phyloP scores from a whole-genome alignment of 2,329 filamentous ascomycete species.

The Microcyclosporella mali region DNA sequence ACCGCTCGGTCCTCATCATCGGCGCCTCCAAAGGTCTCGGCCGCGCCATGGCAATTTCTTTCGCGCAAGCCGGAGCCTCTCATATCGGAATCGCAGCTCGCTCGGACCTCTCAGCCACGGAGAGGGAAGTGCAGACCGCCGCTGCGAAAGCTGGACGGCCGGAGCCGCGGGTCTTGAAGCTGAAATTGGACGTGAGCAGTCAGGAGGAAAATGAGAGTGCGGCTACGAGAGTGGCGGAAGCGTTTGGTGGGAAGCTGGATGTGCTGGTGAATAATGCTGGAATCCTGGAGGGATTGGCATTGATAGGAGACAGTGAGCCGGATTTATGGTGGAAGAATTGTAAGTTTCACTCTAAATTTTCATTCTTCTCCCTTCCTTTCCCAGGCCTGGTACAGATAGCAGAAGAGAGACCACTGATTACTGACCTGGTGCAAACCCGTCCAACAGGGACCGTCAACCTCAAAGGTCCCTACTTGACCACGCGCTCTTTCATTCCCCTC shows the following conservation, averaged over 20 bases:
- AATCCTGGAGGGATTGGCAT: slow-evolving; percentile 13
- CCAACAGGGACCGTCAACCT: slow-evolving; percentile 45
- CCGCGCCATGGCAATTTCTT: slow-evolving; percentile 49
- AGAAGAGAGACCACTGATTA: no score
- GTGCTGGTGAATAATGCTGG: slow-evolving; percentile 47
- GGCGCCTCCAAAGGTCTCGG: slow-evolving; percentile 40
- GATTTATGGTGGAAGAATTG: slow-evolving; percentile 41
- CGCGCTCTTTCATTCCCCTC: slow-evolving; percentile 41
- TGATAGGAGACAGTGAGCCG: slow-evolving; percentile 19
- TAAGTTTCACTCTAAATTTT: background rate
- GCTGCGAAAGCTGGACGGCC: slow-evolving; percentile 30
- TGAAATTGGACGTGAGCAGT: slow-evolving; percentile 41
- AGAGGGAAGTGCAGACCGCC: slow-evolving; percentile 32
- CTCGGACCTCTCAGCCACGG: slow-evolving; percentile 37
- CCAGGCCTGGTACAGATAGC: no score
- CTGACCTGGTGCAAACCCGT: no score
- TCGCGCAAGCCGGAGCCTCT: slow-evolving; percentile 48
- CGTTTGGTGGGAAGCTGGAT: slow-evolving; percentile 35
- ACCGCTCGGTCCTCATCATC: slow-evolving; percentile 47
- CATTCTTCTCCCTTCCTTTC: slow-evolving; percentile 7
- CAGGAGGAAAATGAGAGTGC: slow-evolving; percentile 32
- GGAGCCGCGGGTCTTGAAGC: slow-evolving; percentile 37
- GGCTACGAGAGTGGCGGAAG: slow-evolving; percentile 26
- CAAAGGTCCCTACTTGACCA: slow-evolving; percentile 34
- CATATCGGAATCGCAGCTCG: slow-evolving; percentile 51